phyloP scores from a whole-genome alignment of 2,329 filamentous ascomycete genomes.

The Verticillium nubilum region DNA sequence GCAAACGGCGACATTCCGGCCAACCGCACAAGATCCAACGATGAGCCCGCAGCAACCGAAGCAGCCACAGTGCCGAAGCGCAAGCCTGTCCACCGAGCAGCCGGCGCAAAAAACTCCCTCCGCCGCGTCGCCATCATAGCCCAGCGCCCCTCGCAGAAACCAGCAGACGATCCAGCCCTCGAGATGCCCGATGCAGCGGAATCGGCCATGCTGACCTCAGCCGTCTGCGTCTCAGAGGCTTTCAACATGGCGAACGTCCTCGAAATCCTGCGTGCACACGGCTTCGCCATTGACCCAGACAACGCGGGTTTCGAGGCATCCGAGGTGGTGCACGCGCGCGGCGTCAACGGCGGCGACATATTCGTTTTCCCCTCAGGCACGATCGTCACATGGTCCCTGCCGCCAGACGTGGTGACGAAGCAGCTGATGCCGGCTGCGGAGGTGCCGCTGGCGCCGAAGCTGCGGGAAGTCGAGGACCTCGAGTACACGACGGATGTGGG shows the following conservation, averaged over 20 bases:
- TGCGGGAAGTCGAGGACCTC: conserved; percentile 81
- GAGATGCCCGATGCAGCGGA: conserved; percentile 16
- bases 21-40: conserved; percentile 5
- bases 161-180: conserved; percentile 33
- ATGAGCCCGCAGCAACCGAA: background rate
- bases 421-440: conserved; percentile 72
- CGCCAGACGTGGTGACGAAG: conserved; percentile 68
- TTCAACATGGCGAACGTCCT: conserved; percentile 60
- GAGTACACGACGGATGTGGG: conserved; percentile 75
- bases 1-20: conserved; percentile 26
- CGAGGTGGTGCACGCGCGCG: conserved; percentile 59
- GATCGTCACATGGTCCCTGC: conserved; percentile 85
- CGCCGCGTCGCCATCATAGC: conserved; percentile 83
- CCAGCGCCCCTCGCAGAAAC: conserved; percentile 48
- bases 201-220: conserved; percentile 42
- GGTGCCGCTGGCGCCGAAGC: conserved; percentile 61
- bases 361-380: conserved; percentile 96
- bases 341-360: conserved; percentile 69
- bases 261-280: conserved; percentile 51
- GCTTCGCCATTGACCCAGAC: conserved; percentile 58
- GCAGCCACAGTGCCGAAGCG: conserved; percentile 27
- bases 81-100: conserved; percentile 35
- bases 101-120: conserved; percentile 64
- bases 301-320: conserved; percentile 53
- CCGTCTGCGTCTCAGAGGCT: conserved; percentile 57